Evolutionary conservation across 306 rosid genomes (phyloP), one percentile per base, ranked within the genome.

Genomic region (Carpinus fangiana): DNA sequence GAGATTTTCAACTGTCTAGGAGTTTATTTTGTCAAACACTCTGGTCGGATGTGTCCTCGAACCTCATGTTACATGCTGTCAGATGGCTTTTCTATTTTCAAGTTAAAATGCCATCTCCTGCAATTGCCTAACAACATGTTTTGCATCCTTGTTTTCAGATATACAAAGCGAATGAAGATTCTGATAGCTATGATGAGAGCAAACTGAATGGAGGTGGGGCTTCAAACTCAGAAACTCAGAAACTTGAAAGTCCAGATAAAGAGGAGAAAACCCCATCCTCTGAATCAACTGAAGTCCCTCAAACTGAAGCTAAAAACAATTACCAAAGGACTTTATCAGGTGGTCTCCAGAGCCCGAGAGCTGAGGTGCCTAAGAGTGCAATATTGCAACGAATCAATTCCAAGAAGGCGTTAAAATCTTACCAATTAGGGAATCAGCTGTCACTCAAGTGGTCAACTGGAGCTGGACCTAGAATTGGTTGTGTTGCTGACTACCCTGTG

Each of bases 381-480:
- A 91, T 95, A 80, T 69, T 95, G 84, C 82, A 85, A 73, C 81
- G 98, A 84, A 95, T 95, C 86, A 95, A 93, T 82, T 95, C 98
- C 76, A 93, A 91, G 90, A 92, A 87, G 78, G 87, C 78, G 5
- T 79, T 87, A 9, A 85, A 84, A 20, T 95, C 99, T 48, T 90
- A 91, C 86, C 97, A 95, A 81, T 73, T 95, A 59, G 99, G 99
- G 47, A 87, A 93, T 73, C 87, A 88, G n/a, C 89, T 95, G 43
- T 85, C 94, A 1, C 92, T 83, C 31, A 87, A 81, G 76, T 95
- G 99, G 99, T 88, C 97, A 21, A 90, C 97, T 0, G 99, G 99
- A 76, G 96, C 94, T 50, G 99, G 99, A 52, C 99, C 99, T 7
- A 93, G 99, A 79, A 95, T 95, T 47, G 98, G 99, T 41, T 95